These are phyloP conservation scores for Salvia hispanica DNA, from an alignment of 257 asterid species.

Conservation along the genomic window DNA sequence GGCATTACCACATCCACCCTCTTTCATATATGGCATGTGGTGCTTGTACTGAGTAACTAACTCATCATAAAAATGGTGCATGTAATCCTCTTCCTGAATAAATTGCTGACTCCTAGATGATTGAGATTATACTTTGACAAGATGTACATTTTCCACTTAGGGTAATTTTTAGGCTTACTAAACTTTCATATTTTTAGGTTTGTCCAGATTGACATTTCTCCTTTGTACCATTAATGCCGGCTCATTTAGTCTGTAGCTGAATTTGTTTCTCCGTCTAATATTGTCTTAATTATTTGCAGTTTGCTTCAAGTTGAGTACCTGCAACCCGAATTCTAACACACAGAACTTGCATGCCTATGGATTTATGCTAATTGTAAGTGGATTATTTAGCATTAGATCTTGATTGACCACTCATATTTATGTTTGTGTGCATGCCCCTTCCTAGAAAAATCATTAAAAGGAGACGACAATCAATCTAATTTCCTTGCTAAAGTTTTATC, in stretches of 20 bases:
- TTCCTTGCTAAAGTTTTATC: slow-evolving; percentile 29
- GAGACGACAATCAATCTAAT: slow-evolving; percentile 14
- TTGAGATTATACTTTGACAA: slow-evolving; percentile 8
- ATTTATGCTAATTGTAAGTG: slow-evolving; percentile 79
- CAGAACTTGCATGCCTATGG: slow-evolving; percentile 85
- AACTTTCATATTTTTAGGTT: neutral
- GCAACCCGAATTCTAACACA: slow-evolving; percentile 61
- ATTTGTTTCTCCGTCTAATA: slow-evolving; percentile 35
- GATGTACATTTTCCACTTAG: neutral
- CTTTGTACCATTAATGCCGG: neutral
- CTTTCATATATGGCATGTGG: neutral
- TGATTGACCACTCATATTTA: slow-evolving; percentile 22
- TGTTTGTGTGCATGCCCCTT: slow-evolving; percentile 7
- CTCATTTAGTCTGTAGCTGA: slow-evolving; percentile 10
- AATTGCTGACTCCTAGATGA: neutral
- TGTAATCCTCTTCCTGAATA: neutral
- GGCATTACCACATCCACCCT: neutral
- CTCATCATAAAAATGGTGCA: slow-evolving; percentile 14
- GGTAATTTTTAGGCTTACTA: slow-evolving; percentile 20
- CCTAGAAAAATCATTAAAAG: slow-evolving; percentile 9
- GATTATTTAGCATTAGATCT: slow-evolving; percentile 24
- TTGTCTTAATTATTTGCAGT: slow-evolving; percentile 54
- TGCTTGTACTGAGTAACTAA: slow-evolving; percentile 21
- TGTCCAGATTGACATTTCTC: slow-evolving; percentile 9
- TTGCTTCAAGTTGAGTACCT: slow-evolving; percentile 79